Evolutionary conservation across 352 stramenopile genomes (phyloP).

Genomic region (Phytophthora hibernalis): DNA sequence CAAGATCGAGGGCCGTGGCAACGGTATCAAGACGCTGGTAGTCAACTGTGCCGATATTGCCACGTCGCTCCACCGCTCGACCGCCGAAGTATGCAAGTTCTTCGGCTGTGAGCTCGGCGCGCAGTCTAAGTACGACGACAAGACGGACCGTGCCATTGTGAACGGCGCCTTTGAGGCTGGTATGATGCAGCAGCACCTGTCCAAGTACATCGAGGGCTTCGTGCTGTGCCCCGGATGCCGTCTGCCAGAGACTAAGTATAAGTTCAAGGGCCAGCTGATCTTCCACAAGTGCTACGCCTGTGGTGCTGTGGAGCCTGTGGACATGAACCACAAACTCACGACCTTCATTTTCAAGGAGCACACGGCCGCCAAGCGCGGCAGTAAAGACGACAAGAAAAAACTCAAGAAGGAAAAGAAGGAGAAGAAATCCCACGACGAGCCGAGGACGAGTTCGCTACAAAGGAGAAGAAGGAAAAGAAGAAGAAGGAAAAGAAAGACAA

Average conservation of each 20-base stretch:
- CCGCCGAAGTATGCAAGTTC: conserved; percentile 98
- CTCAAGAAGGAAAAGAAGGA: conserved; percentile 82
- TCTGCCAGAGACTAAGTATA: conserved; percentile 99
- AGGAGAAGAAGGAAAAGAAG: conserved; percentile 71
- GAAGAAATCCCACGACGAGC: conserved; percentile 70
- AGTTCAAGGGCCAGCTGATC: conserved; percentile 98
- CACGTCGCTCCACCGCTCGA: conserved; percentile 92
- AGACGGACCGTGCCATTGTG: conserved; percentile 96
- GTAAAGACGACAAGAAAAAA: conserved; percentile 87
- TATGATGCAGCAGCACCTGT: conserved; percentile 95
- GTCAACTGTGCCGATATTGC: conserved; percentile 98
- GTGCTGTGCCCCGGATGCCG: conserved; percentile 97
- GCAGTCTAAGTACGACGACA: conserved; percentile 97
- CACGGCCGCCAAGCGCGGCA: conserved; percentile 91
- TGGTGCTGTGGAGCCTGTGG: conserved; percentile 95
- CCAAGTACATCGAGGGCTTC: conserved; percentile 99
- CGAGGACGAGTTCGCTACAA: conserved; percentile 65
- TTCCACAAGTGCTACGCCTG: conserved; percentile 99
- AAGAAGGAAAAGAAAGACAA: conserved; percentile 76
- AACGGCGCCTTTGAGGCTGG: conserved; percentile 96
- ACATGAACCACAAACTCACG: conserved; percentile 99
- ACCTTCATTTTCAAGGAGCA: conserved; percentile 98
- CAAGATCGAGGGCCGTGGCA: conserved; percentile 99
- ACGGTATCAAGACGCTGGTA: conserved; percentile 99
- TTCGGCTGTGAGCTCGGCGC: conserved; percentile 98